These are phyloP conservation scores for Aegle marmelos DNA, from an alignment of 345 rosid species.

Conservation along the genomic window DNA sequence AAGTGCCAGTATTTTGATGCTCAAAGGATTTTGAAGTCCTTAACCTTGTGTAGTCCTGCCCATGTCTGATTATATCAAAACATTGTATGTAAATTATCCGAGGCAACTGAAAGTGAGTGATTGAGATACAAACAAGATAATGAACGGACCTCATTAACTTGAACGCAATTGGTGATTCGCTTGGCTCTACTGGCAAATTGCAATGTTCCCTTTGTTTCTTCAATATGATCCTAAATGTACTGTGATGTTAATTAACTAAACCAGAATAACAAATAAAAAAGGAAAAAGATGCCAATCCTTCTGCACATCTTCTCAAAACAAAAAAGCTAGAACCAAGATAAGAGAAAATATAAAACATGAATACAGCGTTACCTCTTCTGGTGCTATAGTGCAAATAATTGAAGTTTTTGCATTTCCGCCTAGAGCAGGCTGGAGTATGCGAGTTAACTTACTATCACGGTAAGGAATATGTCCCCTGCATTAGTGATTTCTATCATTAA, in stretches of 20 bases:
- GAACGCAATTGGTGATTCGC: constrained; percentile 87
- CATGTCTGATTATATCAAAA: not conserved
- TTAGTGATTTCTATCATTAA: constrained; percentile 12
- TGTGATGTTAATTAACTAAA: not conserved
- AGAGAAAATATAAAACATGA: not conserved
- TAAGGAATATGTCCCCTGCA: constrained; percentile 92
- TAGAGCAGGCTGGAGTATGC: constrained; percentile 95
- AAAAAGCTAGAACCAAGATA: not conserved
- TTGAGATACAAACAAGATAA: constrained; percentile 1
- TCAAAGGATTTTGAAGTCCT: constrained; percentile 2
- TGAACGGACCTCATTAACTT: constrained; percentile 83
- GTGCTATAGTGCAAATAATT: constrained; percentile 93
- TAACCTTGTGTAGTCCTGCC: not conserved
- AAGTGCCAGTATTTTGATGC: constrained; percentile 5
- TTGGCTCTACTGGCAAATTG: constrained; percentile 98
- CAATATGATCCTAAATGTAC: constrained; percentile 68
- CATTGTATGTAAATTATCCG: not conserved
- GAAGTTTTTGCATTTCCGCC: constrained; percentile 98
- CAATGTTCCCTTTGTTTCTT: constrained; percentile 94
- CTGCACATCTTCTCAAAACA: not conserved
- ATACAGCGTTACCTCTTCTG: constrained; percentile 73
- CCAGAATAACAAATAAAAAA: not conserved
- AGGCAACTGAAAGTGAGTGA: constrained; percentile 3
- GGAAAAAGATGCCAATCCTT: not conserved
- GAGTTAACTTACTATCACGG: constrained; percentile 97